Conservation (phyloP, 257 asterid genomes). For the Nemophila menziesii region DNA sequence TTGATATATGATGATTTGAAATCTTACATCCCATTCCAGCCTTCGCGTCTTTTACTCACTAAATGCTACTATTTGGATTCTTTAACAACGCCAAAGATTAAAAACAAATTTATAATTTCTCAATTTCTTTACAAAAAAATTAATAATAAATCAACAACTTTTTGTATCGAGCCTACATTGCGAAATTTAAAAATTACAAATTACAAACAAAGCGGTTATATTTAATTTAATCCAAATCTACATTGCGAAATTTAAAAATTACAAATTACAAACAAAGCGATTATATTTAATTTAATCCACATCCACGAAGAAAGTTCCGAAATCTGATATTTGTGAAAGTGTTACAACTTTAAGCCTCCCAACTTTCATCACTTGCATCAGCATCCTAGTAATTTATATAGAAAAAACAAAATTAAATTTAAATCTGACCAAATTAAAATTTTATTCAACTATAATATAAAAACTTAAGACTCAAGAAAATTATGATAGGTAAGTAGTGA, state of each 20-base stretch:
- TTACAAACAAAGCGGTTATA: neutral
- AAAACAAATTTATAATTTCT: too few relatives aligned
- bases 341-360: conserved; percentile 26
- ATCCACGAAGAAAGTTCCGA: neutral
- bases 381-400: conserved; percentile 27
- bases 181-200: too few relatives aligned
- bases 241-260: too few relatives aligned
- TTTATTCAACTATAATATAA: neutral
- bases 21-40: too few relatives aligned
- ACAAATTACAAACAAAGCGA: neutral
- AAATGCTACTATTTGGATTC: too few relatives aligned
- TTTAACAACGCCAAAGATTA: too few relatives aligned
- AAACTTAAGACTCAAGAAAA: neutral
- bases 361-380: conserved; percentile 53
- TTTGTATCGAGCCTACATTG: neutral
- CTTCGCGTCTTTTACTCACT: too few relatives aligned
- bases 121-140: too few relatives aligned
- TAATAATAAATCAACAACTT: too few relatives aligned
- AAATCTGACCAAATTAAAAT: neutral
- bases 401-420: neutral
- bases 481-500: conserved; percentile 7
- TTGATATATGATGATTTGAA: too few relatives aligned
- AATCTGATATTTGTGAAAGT: neutral
- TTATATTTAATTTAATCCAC: neutral
- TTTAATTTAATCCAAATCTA: neutral